These are phyloP conservation scores for Cryphonectria naterciae DNA, from an alignment of 2,329 filamentous ascomycete species.

Conservation along the genomic window DNA sequence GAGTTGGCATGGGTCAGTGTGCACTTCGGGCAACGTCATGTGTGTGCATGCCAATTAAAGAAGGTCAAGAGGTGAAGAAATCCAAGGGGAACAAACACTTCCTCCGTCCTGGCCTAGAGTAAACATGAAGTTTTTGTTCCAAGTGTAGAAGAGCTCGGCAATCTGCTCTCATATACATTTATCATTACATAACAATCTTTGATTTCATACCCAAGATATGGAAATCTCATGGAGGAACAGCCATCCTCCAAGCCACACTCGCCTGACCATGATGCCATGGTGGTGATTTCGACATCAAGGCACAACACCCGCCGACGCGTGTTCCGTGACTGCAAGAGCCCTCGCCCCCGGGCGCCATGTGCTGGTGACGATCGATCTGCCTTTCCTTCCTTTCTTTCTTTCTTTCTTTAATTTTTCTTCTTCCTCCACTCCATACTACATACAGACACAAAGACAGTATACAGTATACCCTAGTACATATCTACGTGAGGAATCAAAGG, in stretches of 20 bases:
- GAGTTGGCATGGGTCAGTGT: background rate
- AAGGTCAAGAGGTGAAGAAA: background rate
- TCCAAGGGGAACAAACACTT: background rate
- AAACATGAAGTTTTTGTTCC: background rate
- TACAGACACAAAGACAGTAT: background rate
- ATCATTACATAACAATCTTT: background rate
- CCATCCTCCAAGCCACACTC: background rate
- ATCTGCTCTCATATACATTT: background rate
- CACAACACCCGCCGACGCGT: background rate
- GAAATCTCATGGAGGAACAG: background rate
- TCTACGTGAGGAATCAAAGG: background rate
- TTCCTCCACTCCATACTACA: background rate
- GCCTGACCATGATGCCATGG: background rate
- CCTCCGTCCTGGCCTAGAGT: background rate
- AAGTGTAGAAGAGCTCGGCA: background rate
- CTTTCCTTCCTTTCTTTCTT: background rate
- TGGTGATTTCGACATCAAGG: background rate
- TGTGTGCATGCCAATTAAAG: background rate
- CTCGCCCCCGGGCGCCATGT: background rate
- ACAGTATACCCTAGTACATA: background rate
- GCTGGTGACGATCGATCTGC: background rate
- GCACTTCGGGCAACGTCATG: background rate
- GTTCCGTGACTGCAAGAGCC: background rate
- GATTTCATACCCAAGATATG: background rate
- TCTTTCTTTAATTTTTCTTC: no score